Conservation (phyloP, 2,329 filamentous ascomycete species). For the Chaetoscypha palmicola region DNA sequence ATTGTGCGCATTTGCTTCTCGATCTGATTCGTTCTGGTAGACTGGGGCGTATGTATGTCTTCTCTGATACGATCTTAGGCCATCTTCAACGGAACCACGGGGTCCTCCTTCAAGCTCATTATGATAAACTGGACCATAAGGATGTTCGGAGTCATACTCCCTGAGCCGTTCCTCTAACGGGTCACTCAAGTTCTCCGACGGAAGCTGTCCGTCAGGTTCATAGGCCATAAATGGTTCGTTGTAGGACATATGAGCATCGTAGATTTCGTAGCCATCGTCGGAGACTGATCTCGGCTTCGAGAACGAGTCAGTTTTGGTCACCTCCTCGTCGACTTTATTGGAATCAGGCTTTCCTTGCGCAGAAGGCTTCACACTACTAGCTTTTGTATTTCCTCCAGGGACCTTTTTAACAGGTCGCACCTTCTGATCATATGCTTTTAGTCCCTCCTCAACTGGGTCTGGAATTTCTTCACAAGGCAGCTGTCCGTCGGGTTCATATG, state of each 20-base stretch:
- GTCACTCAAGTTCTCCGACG: slow-evolving; percentile 14
- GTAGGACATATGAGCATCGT: slow-evolving; percentile 10
- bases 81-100: not conserved
- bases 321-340: not conserved
- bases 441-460: slow-evolving; percentile 30
- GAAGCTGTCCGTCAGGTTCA: slow-evolving; percentile 35
- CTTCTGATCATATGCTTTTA: slow-evolving; percentile 30
- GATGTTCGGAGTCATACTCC: slow-evolving; percentile 32
- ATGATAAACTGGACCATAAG: slow-evolving; percentile 18
- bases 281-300: not conserved
- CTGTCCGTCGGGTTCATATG: slow-evolving; percentile 37
- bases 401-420: not conserved
- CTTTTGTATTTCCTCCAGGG: not conserved
- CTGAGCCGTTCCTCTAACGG: slow-evolving; percentile 32
- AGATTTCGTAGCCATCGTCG: not conserved
- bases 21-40: slow-evolving; percentile 25
- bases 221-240: slow-evolving; percentile 31
- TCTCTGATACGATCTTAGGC: not conserved
- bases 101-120: slow-evolving; percentile 24
- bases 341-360: not conserved
- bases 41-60: slow-evolving; percentile 1
- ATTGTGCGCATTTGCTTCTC: slow-evolving; percentile 11
- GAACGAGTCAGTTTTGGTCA: not conserved
- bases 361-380: not conserved
- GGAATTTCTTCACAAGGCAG: slow-evolving; percentile 14